phyloP scores from a whole-genome alignment of 2,329 filamentous ascomycete species.

The Penicillium sp. region DNA sequence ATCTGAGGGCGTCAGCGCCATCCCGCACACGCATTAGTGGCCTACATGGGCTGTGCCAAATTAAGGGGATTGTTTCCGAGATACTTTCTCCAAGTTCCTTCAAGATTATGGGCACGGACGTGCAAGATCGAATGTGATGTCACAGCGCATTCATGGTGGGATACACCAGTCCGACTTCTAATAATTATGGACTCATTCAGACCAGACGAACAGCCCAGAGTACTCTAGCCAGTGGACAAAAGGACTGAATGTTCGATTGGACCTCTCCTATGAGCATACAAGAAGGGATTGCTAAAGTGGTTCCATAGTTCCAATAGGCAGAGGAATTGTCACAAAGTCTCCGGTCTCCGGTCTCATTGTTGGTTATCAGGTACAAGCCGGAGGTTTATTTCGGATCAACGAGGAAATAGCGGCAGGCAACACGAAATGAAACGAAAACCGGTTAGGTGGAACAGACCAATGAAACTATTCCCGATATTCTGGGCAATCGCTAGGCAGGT shows the following conservation, averaged over 20 bases:
- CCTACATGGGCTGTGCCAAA: conserved; percentile 16
- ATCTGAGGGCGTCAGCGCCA: conserved; percentile 17
- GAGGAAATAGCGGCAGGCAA: neutral
- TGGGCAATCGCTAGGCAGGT: conserved; percentile 2
- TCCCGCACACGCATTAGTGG: conserved; percentile 26
- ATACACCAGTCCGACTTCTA: neutral
- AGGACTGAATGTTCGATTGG: neutral
- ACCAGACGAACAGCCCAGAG: neutral
- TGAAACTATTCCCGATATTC: conserved; percentile 1
- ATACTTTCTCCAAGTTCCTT: conserved; percentile 11
- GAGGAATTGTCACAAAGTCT: neutral
- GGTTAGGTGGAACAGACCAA: conserved; percentile 1
- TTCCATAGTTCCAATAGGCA: conserved; percentile 5
- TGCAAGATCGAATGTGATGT: conserved; percentile 19
- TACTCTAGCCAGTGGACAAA: neutral
- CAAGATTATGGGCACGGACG: conserved; percentile 13
- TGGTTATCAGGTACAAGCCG: conserved; percentile 4
- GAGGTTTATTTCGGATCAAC: conserved; percentile 1
- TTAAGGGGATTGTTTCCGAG: neutral
- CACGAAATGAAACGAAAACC: neutral
- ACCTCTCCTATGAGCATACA: neutral
- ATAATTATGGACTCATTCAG: no score
- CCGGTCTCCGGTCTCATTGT: neutral
- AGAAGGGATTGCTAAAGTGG: neutral
- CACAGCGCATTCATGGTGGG: conserved; percentile 10